These are phyloP conservation scores for Ceratocystis albifundus DNA, from an alignment of 2,329 filamentous ascomycete species.

Conservation along the genomic window DNA sequence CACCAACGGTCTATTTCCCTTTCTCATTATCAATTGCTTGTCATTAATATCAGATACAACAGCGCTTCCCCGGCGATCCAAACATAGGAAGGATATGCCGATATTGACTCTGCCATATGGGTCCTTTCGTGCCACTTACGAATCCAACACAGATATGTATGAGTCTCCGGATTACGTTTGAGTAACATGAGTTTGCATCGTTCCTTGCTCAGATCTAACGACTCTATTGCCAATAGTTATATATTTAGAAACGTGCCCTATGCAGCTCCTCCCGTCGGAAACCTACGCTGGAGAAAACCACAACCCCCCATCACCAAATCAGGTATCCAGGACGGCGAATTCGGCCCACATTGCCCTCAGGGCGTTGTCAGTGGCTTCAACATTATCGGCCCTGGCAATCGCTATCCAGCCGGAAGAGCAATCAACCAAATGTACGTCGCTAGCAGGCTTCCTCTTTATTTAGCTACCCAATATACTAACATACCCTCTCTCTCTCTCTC, in stretches of 20 bases:
- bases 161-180: not conserved
- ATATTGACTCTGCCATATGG: slow-evolving; percentile 24
- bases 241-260: slow-evolving; percentile 36
- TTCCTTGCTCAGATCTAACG: not conserved
- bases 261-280: slow-evolving; percentile 34
- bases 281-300: slow-evolving; percentile 34
- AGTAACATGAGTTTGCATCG: no score
- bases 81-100: slow-evolving; percentile 19
- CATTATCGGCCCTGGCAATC: slow-evolving; percentile 29
- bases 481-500: not conserved
- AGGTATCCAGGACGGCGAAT: slow-evolving; percentile 18
- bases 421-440: slow-evolving; percentile 30
- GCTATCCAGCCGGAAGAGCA: slow-evolving; percentile 29
- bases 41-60: not conserved
- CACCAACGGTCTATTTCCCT: slow-evolving; percentile 13
- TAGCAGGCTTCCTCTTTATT: not conserved
- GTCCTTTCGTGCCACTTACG: slow-evolving; percentile 23
- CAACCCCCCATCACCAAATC: slow-evolving; percentile 28
- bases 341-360: slow-evolving; percentile 24
- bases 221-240: slow-evolving; percentile 13
- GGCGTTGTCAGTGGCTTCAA: slow-evolving; percentile 27
- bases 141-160: slow-evolving; percentile 23
- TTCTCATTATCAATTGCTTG: slow-evolving; percentile 13
- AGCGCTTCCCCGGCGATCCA: slow-evolving; percentile 13
- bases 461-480: not conserved